Conservation (phyloP, 768 basidiomycete species). For the Hemileccinum impolitum region DNA sequence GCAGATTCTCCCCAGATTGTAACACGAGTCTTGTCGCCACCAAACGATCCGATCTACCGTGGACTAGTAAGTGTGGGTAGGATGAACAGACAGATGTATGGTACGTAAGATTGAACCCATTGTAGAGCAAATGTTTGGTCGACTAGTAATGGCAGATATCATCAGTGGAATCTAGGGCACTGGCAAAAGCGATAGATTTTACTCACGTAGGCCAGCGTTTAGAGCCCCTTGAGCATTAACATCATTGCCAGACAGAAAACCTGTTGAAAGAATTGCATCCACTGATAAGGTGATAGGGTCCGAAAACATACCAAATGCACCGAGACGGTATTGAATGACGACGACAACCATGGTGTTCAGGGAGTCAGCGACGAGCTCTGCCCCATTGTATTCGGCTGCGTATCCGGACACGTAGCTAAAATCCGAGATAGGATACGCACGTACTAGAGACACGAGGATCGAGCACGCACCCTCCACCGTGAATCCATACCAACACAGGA, state of each 20-base stretch:
- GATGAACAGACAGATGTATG: background rate
- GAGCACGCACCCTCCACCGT: conserved; percentile 32
- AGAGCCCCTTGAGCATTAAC: conserved; percentile 30
- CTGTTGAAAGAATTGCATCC: conserved; percentile 11
- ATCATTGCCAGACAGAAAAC: conserved; percentile 31
- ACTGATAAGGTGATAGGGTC: background rate
- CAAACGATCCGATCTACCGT: conserved; percentile 31
- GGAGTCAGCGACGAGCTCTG: conserved; percentile 24
- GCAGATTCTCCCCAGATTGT: conserved; percentile 37
- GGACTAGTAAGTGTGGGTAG: background rate
- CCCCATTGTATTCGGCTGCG: conserved; percentile 15
- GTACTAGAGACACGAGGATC: background rate
- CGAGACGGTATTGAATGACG: conserved; percentile 34
- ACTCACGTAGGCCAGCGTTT: conserved; percentile 36
- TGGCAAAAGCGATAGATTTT: background rate
- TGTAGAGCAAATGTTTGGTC: conserved; percentile 34
- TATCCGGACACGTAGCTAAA: conserved; percentile 24
- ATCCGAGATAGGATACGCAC: background rate
- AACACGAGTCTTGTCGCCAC: conserved; percentile 32
- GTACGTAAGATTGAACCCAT: conserved; percentile 36
- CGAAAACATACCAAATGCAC: conserved; percentile 27
- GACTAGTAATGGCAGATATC: conserved; percentile 19
- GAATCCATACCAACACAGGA: conserved; percentile 37
- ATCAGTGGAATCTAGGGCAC: background rate
- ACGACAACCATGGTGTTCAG: conserved; percentile 25